Evolutionary conservation across 1,139 yeast genomes (phyloP), one percentile per base, ranked within the genome.

Genomic region (Pichia sp.): DNA sequence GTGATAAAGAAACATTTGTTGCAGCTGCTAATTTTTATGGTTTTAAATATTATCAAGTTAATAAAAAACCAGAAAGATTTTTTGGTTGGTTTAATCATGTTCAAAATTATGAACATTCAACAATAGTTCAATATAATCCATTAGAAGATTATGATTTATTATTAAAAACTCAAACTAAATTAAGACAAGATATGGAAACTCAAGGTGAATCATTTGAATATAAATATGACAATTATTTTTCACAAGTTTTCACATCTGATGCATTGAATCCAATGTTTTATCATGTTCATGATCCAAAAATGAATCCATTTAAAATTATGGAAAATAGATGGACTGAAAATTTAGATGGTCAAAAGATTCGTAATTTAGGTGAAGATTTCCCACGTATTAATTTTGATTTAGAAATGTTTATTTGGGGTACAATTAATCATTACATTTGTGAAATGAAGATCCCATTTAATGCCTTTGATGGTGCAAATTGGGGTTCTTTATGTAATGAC

Each of bases 111-210:
- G 60, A 58, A 28, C 62, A 60, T 49, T 58, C 64, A 8, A 59
- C 65, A 1, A 82, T 83, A 82, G 83, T 83, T 3, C 90, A 83
- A 61, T 79, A 71, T 53, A 82, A 81, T 60, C 88, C 90, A 0
- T 70, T 73, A 3, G 75, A 72, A 50, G 89, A 83, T 61, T 78
- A 66, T 55, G 63, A 68, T 39, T 51, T 63, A 25, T 58, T 64
- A 32, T 48, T 54, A 36, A 40, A 50, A 7, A 53, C 56, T 5
- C 45, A 56, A 18, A 47, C 51, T 8, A 46, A 43, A 27, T 43
- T 55, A 31, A 48, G 46, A 8, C 44, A 56, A 11, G 53, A 48
- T 34, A 46, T 59, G 37, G 51, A 56, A 28, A 36, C 32, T 3
- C 41, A 53, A 10, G 56, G 53, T 8, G 56, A 56, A 11, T 35